Evolutionary conservation across 495 filamentous ascomycete species (phyloP).

Genomic region (Pyronema domesticum): DNA sequence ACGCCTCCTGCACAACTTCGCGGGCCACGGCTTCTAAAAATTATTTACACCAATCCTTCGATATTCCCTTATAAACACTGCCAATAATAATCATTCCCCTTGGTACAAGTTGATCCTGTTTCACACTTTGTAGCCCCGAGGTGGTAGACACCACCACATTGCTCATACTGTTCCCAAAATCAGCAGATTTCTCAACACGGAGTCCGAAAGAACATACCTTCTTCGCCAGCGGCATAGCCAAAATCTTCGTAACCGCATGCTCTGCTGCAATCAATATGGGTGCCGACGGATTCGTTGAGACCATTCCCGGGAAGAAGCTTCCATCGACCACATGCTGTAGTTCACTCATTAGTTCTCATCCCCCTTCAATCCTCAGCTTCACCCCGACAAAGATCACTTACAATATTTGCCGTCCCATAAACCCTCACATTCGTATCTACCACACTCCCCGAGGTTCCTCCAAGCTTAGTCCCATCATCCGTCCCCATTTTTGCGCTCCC

Average conservation of each 20-base stretch:
- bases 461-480: conserved; percentile 42
- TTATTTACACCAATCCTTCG: no score
- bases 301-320: conserved; percentile 44
- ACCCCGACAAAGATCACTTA: conserved; percentile 5
- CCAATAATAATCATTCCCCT: conserved; percentile 26
- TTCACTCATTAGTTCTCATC: neutral
- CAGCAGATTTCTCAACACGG: neutral
- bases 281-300: conserved; percentile 41
- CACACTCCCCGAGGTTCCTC: conserved; percentile 41
- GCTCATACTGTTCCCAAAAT: neutral
- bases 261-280: conserved; percentile 43
- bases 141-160: conserved; percentile 19
- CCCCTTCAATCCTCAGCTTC: no score
- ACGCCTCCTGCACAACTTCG: no score
- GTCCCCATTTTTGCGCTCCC: conserved; percentile 44
- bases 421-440: conserved; percentile 55
- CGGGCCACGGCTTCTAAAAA: no score
- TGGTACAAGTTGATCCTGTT: conserved; percentile 25
- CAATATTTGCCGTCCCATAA: conserved; percentile 52
- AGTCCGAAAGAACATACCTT: neutral
- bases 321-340: conserved; percentile 39
- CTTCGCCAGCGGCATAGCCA: conserved; percentile 17
- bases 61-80: conserved; percentile 18
- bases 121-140: conserved; percentile 27
- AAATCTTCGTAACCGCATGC: conserved; percentile 37